Base-by-base conservation (phyloP, 768 basidiomycete species). In the Calocera viscosa region DNA sequence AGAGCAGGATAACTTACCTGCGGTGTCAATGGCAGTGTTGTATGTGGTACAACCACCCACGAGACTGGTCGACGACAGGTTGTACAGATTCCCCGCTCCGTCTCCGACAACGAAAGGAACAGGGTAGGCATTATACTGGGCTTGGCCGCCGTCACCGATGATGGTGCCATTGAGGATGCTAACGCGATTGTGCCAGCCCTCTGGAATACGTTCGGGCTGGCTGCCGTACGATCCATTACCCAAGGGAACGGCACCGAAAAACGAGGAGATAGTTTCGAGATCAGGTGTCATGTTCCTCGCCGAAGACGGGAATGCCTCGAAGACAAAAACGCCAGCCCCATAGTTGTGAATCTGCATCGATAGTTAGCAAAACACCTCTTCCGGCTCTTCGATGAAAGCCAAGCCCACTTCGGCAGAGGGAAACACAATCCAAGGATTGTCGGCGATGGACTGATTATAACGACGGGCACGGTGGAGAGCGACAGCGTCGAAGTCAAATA, bases 121-220 rank as follows among this genome's bases (percentile, higher is more conserved):
- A 19, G 53, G 53, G 19, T 60, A 60, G 11, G 53, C 53, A 30
- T 60, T 32, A 26, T 60, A 60, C 30, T 28, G 53, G 14, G 11
- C 53, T 19, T 60, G 53, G 5, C 53, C 53, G 19, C 24, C 53
- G 22, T 60, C 22, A 19, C 16, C 53, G 30, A 60, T 60, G 30
- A 28, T 32, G 26, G 5, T 60, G 26, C 5, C 2, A 10, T 26
- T 26, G 16, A 60, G 53, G 30, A 32, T 16, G 53, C 30, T 60
- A 26, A 60, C 53, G 2, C 53, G 53, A 32, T 60, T 60, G 26
- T 60, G 53, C 53, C 53, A 60, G 14, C 53, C 53, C 30, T 60
- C 26, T 7, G 53, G 53, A 5, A 60, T 60, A 19, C 53, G 53
- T 32, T 60, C 53, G 5, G 53, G 53, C 30, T 60, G 53, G 30